phyloP scores from a whole-genome alignment of 352 stramenopile species.

The Globisporangium yorkense region DNA sequence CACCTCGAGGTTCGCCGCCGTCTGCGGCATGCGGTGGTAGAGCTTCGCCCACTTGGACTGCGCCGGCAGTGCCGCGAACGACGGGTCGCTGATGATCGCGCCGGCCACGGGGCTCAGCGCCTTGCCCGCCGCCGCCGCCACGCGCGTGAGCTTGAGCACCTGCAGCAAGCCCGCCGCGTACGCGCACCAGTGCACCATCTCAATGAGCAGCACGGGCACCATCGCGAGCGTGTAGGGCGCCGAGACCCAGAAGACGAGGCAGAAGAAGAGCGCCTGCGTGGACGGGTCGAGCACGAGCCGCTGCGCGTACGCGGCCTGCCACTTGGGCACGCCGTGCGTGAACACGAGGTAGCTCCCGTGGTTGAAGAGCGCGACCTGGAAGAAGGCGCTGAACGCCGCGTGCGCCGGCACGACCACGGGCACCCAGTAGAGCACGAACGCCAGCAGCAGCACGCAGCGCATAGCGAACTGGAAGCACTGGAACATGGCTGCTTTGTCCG shows the following conservation, averaged over 20 bases:
- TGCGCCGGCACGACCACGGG: conserved; percentile 33
- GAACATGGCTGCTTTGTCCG: conserved; percentile 65
- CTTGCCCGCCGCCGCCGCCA: conserved; percentile 39
- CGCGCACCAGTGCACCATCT: conserved; percentile 71
- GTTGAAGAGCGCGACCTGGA: conserved; percentile 78
- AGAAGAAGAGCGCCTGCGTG: conserved; percentile 82
- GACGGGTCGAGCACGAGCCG: conserved; percentile 75
- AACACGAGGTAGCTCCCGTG: conserved; percentile 77
- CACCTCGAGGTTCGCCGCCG: conserved; percentile 77
- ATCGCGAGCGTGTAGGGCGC: conserved; percentile 68
- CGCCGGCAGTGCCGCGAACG: conserved; percentile 44
- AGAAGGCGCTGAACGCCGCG: conserved; percentile 64
- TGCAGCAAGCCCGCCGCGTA: conserved; percentile 59
- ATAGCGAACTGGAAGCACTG: conserved; percentile 65
- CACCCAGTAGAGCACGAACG: conserved; percentile 74
- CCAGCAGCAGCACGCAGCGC: conserved; percentile 53
- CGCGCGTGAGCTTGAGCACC: conserved; percentile 40
- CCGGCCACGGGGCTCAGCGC: conserved; percentile 51
- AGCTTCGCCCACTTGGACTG: conserved; percentile 75
- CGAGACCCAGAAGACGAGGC: conserved; percentile 81
- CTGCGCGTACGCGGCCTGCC: conserved; percentile 73
- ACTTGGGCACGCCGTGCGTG: conserved; percentile 67
- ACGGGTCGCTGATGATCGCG: conserved; percentile 51
- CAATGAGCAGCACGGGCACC: conserved; percentile 70
- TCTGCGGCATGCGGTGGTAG: conserved; percentile 74